Evolutionary conservation across 768 basidiomycete genomes (phyloP).

Genomic region (Pholiota microspora): DNA sequence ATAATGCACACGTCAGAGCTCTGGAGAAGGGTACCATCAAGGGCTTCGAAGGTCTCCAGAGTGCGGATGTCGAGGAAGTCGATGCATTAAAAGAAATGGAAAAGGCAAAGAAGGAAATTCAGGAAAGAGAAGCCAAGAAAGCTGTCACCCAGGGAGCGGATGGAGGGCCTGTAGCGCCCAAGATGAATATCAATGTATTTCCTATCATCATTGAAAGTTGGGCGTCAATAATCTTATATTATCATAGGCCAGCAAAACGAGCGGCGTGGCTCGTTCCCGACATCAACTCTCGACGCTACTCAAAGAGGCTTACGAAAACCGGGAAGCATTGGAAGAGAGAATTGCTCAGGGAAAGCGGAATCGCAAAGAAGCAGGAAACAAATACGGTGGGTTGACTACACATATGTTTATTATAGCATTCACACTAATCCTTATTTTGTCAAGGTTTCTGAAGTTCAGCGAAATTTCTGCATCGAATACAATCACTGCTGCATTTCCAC

Average conservation of each 20-base stretch:
- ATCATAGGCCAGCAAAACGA: constrained; percentile 64
- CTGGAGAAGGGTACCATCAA: constrained; percentile 66
- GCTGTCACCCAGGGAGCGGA: constrained; percentile 63
- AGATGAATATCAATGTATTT: constrained; percentile 79
- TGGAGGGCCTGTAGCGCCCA: constrained; percentile 62
- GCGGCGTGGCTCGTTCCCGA: constrained; percentile 65
- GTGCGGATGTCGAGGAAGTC: constrained; percentile 52
- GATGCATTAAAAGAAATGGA: constrained; percentile 78
- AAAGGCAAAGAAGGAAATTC: constrained; percentile 67
- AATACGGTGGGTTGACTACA: constrained; percentile 64
- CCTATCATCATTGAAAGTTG: neutral
- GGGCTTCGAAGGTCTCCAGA: constrained; percentile 68
- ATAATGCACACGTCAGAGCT: constrained; percentile 68
- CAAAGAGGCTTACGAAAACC: constrained; percentile 80
- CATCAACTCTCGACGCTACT: constrained; percentile 81
- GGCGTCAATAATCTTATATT: neutral
- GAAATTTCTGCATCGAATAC: neutral
- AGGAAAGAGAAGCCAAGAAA: constrained; percentile 76
- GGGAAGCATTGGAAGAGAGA: constrained; percentile 78
- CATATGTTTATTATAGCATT: neutral
- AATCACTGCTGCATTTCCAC: constrained; percentile 25
- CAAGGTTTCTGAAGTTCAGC: constrained; percentile 27
- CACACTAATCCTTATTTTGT: neutral
- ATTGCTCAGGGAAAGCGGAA: constrained; percentile 83
- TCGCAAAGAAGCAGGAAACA: constrained; percentile 87